phyloP scores from a whole-genome alignment of 1,139 yeast species.

The Sugiyamaella castrensis region DNA sequence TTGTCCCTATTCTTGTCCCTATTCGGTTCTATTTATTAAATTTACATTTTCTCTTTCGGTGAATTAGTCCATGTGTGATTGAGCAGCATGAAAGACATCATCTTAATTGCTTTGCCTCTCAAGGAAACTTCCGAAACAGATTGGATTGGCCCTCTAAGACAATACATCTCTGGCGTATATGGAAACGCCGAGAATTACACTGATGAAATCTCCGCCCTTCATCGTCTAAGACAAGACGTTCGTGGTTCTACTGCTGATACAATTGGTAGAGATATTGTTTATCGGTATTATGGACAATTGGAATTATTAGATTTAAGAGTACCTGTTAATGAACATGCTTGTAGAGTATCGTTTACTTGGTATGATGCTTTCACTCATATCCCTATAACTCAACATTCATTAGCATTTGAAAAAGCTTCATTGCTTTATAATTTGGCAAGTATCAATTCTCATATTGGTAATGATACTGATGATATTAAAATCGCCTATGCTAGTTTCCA shows the following conservation, averaged over 20 bases:
- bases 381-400: slow-evolving; percentile 57
- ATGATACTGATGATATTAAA: slow-evolving; percentile 51
- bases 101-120: slow-evolving; percentile 43
- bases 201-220: slow-evolving; percentile 54
- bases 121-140: slow-evolving; percentile 61
- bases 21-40: no score
- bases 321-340: slow-evolving; percentile 59
- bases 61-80: background rate
- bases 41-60: no score
- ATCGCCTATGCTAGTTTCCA: slow-evolving; percentile 62
- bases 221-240: slow-evolving; percentile 61
- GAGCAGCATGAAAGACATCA: slow-evolving; percentile 31
- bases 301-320: slow-evolving; percentile 76
- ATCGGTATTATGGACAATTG: slow-evolving; percentile 75
- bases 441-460: slow-evolving; percentile 49
- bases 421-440: slow-evolving; percentile 73
- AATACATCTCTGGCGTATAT: slow-evolving; percentile 59
- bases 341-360: slow-evolving; percentile 73
- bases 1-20: no score
- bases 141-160: slow-evolving; percentile 63
- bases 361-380: slow-evolving; percentile 60
- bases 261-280: slow-evolving; percentile 50
- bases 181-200: slow-evolving; percentile 60
- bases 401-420: slow-evolving; percentile 90
- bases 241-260: slow-evolving; percentile 46